Evolutionary conservation across 116 monocot species (phyloP), one percentile per base, ranked within the genome.

Genomic region (Iris pallida): DNA sequence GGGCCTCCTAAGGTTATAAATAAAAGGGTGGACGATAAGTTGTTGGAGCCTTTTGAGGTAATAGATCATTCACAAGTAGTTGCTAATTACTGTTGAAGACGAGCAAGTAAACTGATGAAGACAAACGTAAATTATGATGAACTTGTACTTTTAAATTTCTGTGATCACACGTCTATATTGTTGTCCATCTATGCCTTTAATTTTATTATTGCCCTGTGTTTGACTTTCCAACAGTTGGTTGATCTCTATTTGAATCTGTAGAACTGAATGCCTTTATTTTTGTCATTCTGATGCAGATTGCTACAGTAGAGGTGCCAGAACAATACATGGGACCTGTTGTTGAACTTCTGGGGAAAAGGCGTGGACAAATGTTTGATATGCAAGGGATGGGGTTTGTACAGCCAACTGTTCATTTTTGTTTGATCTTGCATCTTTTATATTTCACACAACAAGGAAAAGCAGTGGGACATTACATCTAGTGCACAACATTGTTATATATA

Each of bases 331-430:
- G 97, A 47, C 74, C 92, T 47, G 87, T 92, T 6, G 92, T 92
- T 70, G 92, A 97, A 72, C 97, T 97, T 73, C 70, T 97, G 30
- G 97, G 97, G 15, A 92, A 69, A 81, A 87, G 97, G 73, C 89
- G 97, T 65, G 97, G 97, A 5, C 83, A 81, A 65, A 97, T 97
- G 97, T 60, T 92, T 83, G 97, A 97, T 72, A 97, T 97, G 97
- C 89, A 92, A 79, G 83, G 81, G 62, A 18, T 66, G 55, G 92
- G 96, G 91, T 86, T 70, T 49, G 84, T 76, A 15, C 44, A 57
- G 8, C 42, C 6, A 60, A 42, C 42, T 60, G 19, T 57, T 60
- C 60, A 42, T 9, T 13, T 60, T 0, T 42, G 0, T 42, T 42
- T 59, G 20, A 5, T 59, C 8, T 19, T 30, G 30, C 20, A 58